phyloP scores from a whole-genome alignment of 169 alveolate species.

The Theileria parva region DNA sequence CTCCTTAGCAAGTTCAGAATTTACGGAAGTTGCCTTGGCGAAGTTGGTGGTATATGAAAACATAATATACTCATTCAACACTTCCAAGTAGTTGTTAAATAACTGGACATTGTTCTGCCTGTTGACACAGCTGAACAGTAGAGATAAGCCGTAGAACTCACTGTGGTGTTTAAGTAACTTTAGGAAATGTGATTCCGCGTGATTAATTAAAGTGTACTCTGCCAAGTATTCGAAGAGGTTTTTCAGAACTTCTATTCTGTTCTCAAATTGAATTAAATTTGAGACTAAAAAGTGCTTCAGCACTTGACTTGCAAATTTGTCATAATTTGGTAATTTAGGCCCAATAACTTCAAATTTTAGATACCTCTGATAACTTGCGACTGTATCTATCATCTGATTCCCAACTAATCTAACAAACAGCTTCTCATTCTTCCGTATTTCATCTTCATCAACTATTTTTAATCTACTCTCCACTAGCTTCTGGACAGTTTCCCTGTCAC shows the following conservation, averaged over 20 bases:
- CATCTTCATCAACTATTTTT: not conserved
- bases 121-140: not conserved
- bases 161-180: not conserved
- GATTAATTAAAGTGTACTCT: slow-evolving; percentile 27
- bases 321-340: slow-evolving; percentile 13
- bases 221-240: slow-evolving; percentile 47
- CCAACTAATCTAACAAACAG: slow-evolving; percentile 39
- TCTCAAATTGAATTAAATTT: slow-evolving; percentile 1
- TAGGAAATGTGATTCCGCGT: not conserved
- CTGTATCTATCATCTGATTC: slow-evolving; percentile 65
- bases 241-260: slow-evolving; percentile 19
- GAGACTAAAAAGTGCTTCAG: slow-evolving; percentile 27
- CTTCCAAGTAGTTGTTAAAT: not conserved
- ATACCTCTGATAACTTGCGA: slow-evolving; percentile 36
- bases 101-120: not conserved
- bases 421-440: slow-evolving; percentile 4
- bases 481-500: not conserved
- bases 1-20: not conserved
- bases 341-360: slow-evolving; percentile 29
- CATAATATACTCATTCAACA: not conserved
- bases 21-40: slow-evolving; percentile 2
- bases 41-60: not conserved
- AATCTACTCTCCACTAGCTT: not conserved
- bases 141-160: not conserved
- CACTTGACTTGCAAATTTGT: slow-evolving; percentile 16